These are phyloP conservation scores for Backusella morwellensis DNA, from an alignment of 192 early-diverging fungal species.

Conservation along the genomic window DNA sequence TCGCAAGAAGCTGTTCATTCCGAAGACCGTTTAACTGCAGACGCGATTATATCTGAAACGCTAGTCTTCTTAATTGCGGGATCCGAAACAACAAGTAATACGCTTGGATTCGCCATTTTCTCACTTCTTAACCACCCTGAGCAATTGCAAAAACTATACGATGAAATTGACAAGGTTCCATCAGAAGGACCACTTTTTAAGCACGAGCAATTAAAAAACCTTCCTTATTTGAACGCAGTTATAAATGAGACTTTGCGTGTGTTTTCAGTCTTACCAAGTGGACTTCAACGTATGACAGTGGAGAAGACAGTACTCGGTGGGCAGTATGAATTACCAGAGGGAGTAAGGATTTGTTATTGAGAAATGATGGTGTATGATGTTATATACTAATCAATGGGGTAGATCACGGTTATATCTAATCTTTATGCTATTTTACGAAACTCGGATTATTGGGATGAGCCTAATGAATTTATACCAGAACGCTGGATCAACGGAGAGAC, in stretches of 20 bases:
- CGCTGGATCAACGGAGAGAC: constrained; percentile 18
- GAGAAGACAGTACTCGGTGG: constrained; percentile 39
- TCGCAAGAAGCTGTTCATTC: constrained; percentile 29
- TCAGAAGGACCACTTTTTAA: not conserved
- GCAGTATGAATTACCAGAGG: constrained; percentile 41
- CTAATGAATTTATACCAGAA: constrained; percentile 29
- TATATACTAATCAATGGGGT: not conserved
- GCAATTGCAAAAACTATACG: not conserved
- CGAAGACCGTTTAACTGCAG: constrained; percentile 37
- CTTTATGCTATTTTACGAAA: constrained; percentile 10
- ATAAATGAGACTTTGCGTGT: constrained; percentile 53
- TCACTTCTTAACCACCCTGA: constrained; percentile 14
- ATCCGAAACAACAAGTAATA: constrained; percentile 34
- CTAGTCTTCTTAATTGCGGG: constrained; percentile 41
- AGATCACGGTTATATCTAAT: constrained; percentile 14
- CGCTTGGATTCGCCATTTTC: constrained; percentile 26
- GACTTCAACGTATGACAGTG: constrained; percentile 35
- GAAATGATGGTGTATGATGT: not conserved
- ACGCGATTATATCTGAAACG: constrained; percentile 37
- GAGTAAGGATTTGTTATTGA: not conserved
- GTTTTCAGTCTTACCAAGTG: constrained; percentile 37
- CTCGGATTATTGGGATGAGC: constrained; percentile 23
- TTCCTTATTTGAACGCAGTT: constrained; percentile 49
- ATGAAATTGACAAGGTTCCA: constrained; percentile 25
- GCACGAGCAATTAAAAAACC: constrained; percentile 39